phyloP scores from a whole-genome alignment of 2,329 filamentous ascomycete species.

The Cercospora sp. region DNA sequence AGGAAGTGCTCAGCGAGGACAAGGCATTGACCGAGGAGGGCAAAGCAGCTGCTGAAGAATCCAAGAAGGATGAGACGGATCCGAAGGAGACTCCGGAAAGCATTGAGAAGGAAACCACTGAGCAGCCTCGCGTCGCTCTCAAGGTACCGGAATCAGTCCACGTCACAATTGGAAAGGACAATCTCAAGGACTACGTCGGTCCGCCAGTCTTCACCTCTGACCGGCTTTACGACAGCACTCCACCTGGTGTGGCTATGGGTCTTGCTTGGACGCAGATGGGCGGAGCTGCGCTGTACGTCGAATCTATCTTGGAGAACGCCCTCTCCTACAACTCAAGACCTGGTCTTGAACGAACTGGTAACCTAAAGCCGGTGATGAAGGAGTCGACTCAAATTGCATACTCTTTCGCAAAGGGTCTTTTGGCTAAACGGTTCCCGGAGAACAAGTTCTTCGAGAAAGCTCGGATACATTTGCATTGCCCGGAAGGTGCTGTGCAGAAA shows the following conservation, averaged over 20 bases:
- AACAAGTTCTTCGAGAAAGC: conserved; percentile 97
- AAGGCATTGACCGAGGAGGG: conserved; percentile 82
- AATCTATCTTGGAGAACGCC: conserved; percentile 87
- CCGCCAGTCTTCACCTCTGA: conserved; percentile 95
- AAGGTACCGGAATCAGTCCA: conserved; percentile 85
- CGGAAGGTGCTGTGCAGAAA: conserved; percentile 93
- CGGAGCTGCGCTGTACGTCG: conserved; percentile 92
- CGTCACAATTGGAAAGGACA: conserved; percentile 81
- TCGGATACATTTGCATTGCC: conserved; percentile 91
- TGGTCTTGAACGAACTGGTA: conserved; percentile 86
- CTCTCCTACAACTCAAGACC: conserved; percentile 73
- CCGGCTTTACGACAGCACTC: conserved; percentile 88
- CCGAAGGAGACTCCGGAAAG: conserved; percentile 61
- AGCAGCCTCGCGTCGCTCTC: conserved; percentile 70
- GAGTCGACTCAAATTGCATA: conserved; percentile 95
- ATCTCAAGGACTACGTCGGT: conserved; percentile 94
- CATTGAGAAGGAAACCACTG: conserved; percentile 60
- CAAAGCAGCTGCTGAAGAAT: conserved; percentile 71
- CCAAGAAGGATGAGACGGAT: conserved; percentile 64
- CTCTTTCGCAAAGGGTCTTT: conserved; percentile 86
- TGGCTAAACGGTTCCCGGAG: conserved; percentile 80
- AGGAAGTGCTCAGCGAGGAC: conserved; percentile 76
- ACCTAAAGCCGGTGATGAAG: conserved; percentile 96
- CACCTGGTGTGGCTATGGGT: conserved; percentile 94
- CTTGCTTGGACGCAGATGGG: conserved; percentile 98